Conservation (phyloP, 768 basidiomycete genomes). For the Collybiopsis luxurians region DNA sequence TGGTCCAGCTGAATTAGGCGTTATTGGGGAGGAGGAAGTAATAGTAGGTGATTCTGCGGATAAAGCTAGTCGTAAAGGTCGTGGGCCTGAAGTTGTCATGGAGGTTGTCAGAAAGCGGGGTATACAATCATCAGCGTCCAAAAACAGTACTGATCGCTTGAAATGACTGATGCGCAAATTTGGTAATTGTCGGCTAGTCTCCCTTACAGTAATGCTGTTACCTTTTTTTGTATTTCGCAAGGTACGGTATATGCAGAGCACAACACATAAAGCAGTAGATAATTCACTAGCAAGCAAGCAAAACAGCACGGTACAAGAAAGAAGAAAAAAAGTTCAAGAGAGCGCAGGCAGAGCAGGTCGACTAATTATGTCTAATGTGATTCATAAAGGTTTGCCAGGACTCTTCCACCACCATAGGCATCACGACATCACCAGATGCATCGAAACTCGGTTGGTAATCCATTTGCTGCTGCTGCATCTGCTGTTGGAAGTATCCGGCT, state of each 20-base stretch:
- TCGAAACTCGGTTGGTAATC: constrained; percentile 1
- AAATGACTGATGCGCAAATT: neutral
- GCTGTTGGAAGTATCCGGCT: constrained; percentile 3
- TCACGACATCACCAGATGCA: constrained; percentile 1
- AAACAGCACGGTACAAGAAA: neutral
- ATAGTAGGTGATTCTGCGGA: constrained; percentile 14
- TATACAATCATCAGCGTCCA: no score
- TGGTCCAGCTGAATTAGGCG: constrained; percentile 22
- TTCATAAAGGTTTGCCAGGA: constrained; percentile 8
- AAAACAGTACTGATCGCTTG: neutral
- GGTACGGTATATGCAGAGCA: no score
- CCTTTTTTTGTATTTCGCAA: no score
- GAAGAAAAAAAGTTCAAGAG: neutral
- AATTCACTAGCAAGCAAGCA: neutral
- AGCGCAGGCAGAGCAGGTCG: neutral
- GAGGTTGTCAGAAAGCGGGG: constrained; percentile 1
- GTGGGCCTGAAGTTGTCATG: constrained; percentile 27
- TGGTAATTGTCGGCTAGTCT: neutral
- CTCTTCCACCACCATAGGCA: constrained; percentile 3
- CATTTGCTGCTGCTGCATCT: neutral
- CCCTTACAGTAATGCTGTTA: no score
- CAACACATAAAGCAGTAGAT: no score
- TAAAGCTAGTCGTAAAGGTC: constrained; percentile 43
- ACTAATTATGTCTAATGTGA: neutral
- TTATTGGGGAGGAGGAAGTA: constrained; percentile 13